Base-by-base conservation (phyloP, 163 green algal genomes). In the Trebouxia gelatinosa region DNA sequence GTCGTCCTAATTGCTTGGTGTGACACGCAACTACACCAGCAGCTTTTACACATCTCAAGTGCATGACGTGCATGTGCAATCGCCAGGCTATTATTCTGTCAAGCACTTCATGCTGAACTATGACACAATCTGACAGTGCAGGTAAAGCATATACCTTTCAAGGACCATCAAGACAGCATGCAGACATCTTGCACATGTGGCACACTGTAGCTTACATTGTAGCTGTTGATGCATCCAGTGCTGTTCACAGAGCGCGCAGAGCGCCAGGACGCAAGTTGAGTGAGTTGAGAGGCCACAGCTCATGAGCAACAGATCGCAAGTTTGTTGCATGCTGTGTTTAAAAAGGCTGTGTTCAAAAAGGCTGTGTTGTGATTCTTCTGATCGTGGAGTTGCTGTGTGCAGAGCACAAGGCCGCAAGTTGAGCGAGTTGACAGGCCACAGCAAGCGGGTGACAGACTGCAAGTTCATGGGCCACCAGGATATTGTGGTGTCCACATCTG, bases 281-380 rank as follows among this genome's bases (percentile, higher is more conserved):
- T 32, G 80, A 84, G 0, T 85, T 98, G 23, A 81, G 84, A 11
- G 95, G 93, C 19, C 95, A 98, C 87, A 67, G 65, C 75, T 98
- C 98, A 88, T 88, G 87, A 70, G 87, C 97, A 57, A 95, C 80
- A 38, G 84, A 83, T 29, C 82, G 90, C 40, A 86, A 84, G 38
- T 93, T 91, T 64, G 67, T 92, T 38, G 79, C n/a, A n/a, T n/a
- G n/a, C n/a, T n/a, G n/a, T n/a, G n/a, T n/a, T n/a, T n/a, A n/a
- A n/a, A n/a, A n/a, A n/a, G n/a, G n/a, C n/a, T n/a, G n/a, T n/a
- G n/a, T n/a, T n/a, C n/a, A n/a, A n/a, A n/a, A n/a, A n/a, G n/a
- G n/a, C n/a, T n/a, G n/a, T n/a, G n/a, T n/a, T n/a, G n/a, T n/a
- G n/a, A n/a, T n/a, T n/a, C n/a, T n/a, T n/a, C n/a, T n/a, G n/a